Evolutionary conservation across 805 yeast species (phyloP), one percentile per base, ranked within the genome.

Genomic region (Aciculoconidium aculeatum): DNA sequence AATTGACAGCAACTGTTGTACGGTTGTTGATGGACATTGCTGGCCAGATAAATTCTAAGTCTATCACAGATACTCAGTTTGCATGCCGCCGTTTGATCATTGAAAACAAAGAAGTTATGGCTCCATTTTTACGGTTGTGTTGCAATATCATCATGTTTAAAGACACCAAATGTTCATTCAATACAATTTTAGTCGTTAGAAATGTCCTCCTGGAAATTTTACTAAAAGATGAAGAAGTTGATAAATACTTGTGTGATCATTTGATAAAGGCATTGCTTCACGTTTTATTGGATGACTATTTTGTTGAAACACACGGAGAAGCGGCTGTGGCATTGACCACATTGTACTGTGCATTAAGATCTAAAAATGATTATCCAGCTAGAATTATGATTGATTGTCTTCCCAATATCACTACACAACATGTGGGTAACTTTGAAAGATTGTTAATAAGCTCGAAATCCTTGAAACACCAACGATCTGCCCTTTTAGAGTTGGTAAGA

Each of bases 91-190:
- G 73, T 33, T 58, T 82, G 21, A 77, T 88, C 9, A 70, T 83
- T 32, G 70, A 67, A 24, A 73, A 80, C 46, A 70, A 75, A 35
- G 71, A 65, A 21, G 69, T 85, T 5, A 66, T 90, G 44, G 94
- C 85, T 0, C 87, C 94, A 13, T 77, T 88, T 37, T 57, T 90
- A 41, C 75, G 75, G 34, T 58, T 90, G 20, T 64, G 90, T 39
- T 76, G 80, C 36, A 88, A 84, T 50, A 67, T 90, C 13, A 77
- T 90, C 44, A 68, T 73, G 40, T 82, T 86, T 51, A 84, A 82
- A 45, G 98, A 90, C 50, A 82, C 92, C 18, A 80, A 92, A 48
- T 90, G 97, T 53, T 79, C 95, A 4, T 90, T 83, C 60, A 92
- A 92, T 53, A 83, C 94, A 2, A 80, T 90, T 28, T 58, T 90